These are phyloP conservation scores for Lactifluus volemus DNA, from an alignment of 768 basidiomycete genomes.

Conservation along the genomic window DNA sequence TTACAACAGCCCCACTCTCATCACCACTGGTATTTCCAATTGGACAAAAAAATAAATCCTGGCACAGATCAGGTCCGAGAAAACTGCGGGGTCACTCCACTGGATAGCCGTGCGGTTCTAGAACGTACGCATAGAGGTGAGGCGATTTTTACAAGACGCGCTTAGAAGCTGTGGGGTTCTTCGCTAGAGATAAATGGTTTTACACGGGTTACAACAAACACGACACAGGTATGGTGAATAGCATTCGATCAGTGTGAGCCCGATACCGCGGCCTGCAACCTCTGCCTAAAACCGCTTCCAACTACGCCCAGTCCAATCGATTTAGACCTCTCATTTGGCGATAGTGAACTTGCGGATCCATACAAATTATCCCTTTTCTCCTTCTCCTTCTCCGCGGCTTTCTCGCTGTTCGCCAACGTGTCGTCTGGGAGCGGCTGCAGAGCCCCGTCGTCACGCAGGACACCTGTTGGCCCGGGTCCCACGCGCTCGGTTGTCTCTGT, in stretches of 20 bases:
- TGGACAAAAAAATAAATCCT: no score
- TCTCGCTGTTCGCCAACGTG: background rate
- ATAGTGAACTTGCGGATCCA: background rate
- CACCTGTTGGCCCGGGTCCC: constrained; percentile 25
- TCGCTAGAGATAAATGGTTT: background rate
- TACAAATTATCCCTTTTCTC: background rate
- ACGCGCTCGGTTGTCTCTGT: constrained; percentile 61
- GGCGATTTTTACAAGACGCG: no score
- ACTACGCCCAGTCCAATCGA: constrained; percentile 5
- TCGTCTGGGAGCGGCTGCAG: background rate
- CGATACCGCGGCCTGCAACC: constrained; percentile 11
- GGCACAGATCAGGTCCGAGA: no score
- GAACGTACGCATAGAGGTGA: no score
- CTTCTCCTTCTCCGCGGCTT: background rate
- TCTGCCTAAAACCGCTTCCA: constrained; percentile 12
- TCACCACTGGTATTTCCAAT: no score
- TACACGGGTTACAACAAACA: constrained; percentile 1
- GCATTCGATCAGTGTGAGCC: background rate
- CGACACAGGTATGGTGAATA: background rate
- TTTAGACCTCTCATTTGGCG: background rate
- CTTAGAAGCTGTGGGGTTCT: no score
- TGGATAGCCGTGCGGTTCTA: no score
- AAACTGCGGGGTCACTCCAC: no score
- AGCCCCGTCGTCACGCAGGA: constrained; percentile 19
- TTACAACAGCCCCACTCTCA: no score